Percentiles rank a stretch among this genome's conserved stretches.
Conservation (phyloP, 2,329 filamentous ascomycete species). For the Chaetomiaceae sp. region DNA sequence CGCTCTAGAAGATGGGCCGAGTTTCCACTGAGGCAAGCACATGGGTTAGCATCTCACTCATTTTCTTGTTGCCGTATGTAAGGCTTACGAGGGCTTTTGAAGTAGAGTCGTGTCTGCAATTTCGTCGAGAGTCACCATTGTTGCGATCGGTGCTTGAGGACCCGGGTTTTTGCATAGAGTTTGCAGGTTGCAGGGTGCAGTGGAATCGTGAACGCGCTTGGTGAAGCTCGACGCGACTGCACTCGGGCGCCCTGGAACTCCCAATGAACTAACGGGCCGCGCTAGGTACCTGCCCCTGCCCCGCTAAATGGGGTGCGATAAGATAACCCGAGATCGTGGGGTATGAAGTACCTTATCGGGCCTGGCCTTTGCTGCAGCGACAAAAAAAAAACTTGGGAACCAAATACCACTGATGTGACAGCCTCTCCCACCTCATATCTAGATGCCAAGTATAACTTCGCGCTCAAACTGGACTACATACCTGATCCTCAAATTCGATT, state of each 20-base stretch:
- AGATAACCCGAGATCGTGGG: constrained; percentile 27
- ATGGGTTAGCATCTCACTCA: constrained; percentile 15
- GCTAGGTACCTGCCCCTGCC: constrained; percentile 13
- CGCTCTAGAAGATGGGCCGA: constrained; percentile 43
- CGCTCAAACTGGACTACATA: neutral
- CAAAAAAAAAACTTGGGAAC: constrained; percentile 21
- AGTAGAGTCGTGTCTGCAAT: constrained; percentile 40
- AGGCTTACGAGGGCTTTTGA: constrained; percentile 45
- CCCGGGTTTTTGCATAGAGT: neutral
- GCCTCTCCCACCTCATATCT: too few species aligned
- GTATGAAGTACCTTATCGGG: constrained; percentile 7
- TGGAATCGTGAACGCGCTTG: constrained; percentile 20
- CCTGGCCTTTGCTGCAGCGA: constrained; percentile 14
- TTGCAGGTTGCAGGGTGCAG: neutral
- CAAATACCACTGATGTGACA: too few species aligned
- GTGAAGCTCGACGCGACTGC: constrained; percentile 13
- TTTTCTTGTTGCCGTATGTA: constrained; percentile 16
- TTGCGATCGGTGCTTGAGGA: neutral
- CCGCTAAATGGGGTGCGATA: constrained; percentile 21
- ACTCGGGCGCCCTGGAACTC: neutral
- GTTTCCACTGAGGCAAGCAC: constrained; percentile 31
- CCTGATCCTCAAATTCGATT: neutral
- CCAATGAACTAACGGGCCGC: constrained; percentile 21
- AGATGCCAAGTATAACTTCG: too few species aligned
- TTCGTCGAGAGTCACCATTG: constrained; percentile 45